Evolutionary conservation across 257 asterid species (phyloP), one percentile per base, ranked within the genome.

Genomic region (Solanum chilense): DNA sequence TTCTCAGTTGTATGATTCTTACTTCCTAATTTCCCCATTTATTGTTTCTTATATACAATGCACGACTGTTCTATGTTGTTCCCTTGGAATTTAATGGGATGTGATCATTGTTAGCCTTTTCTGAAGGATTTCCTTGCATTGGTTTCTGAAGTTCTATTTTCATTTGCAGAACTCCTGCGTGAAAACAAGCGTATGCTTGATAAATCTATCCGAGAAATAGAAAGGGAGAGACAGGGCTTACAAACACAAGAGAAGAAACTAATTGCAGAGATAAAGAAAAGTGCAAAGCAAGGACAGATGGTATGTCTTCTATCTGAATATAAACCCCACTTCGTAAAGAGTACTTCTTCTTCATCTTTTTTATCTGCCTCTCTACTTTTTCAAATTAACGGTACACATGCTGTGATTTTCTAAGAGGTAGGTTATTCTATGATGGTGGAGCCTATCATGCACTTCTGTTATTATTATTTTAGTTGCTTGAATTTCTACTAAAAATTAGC

Each of bases 281-380:
- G 96, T 21, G 99, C 99, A 25, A 97, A 97, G 93, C 99, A 97
- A 92, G 99, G 98, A 69, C 99, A 97, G 91, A 97, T 97, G 99
- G 99, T 97, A 90, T 41, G 90, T 62, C 39, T 45, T 69, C 82
- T 87, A 49, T 76, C 68, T 68, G 52, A 35, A 47, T 90, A 27
- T 25, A 64, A 64, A 80, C 66, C 27, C 41, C 42, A 27, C 16
- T 47, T 80, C 27, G 42, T 47, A 45, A 47, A 29, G 27, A 27
- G 66, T 47, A 27, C 11, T 80, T 78, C 15, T 47, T 78, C 25
- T 77, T 10, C 62, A 77, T 27, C 84, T 27, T 45, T 80, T 16
- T 80, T 80, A 27, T 27, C 2, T 39, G 15, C 33, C 52, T 23
- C 11, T 21, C 31, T 39, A 49, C 82, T 39, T 75, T 75, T 39